Percentiles rank a stretch among this genome's conserved stretches.
Evolutionary conservation across 2,329 filamentous ascomycete species (phyloP).

Genomic region (Aspergillus pseudoglaucus): DNA sequence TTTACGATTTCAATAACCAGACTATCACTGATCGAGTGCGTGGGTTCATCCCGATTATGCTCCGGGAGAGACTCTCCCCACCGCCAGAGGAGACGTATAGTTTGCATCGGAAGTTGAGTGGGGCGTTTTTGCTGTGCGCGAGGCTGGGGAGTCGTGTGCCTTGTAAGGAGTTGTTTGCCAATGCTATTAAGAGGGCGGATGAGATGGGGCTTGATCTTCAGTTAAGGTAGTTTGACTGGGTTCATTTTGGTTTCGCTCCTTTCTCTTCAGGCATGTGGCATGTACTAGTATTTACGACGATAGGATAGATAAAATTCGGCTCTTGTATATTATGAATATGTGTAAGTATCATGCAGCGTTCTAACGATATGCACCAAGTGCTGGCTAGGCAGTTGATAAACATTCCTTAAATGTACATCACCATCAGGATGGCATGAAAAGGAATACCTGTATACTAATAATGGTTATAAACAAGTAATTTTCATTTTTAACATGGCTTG

Average conservation of each 20-base stretch:
- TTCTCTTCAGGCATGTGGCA: background rate
- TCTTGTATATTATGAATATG: too few species aligned
- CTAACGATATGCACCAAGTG: too few species aligned
- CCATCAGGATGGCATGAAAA: too few species aligned
- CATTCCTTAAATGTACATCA: too few species aligned
- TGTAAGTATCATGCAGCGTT: too few species aligned
- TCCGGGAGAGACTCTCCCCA: constrained; percentile 77
- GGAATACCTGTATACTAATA: too few species aligned
- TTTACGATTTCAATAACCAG: constrained; percentile 90
- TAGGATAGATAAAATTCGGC: too few species aligned
- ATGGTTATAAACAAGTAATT: too few species aligned
- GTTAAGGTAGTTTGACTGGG: background rate
- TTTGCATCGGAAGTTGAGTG: constrained; percentile 88
- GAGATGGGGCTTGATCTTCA: constrained; percentile 10
- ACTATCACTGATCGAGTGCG: constrained; percentile 94
- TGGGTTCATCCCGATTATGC: constrained; percentile 83
- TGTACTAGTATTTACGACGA: background rate
- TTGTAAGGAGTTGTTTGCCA: constrained; percentile 69
- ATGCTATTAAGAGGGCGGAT: constrained; percentile 26
- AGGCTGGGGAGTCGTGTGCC: constrained; percentile 73
- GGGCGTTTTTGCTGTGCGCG: constrained; percentile 88
- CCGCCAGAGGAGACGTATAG: constrained; percentile 97
- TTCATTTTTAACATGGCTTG: too few species aligned
- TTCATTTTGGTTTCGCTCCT: background rate
- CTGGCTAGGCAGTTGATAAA: too few species aligned